Base-by-base conservation (phyloP, 768 basidiomycete species). In the Pleurotus ostreatus region DNA sequence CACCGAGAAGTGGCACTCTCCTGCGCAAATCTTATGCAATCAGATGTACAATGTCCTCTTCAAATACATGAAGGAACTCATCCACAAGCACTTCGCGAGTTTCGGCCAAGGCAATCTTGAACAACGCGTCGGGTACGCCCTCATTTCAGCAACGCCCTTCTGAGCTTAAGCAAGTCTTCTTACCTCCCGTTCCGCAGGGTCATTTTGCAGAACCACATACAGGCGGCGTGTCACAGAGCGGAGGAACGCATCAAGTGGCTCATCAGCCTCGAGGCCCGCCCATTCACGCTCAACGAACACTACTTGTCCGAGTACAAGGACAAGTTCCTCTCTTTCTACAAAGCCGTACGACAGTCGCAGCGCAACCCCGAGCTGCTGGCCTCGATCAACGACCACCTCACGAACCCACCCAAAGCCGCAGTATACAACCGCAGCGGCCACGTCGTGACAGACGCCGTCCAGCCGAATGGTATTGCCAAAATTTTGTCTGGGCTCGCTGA, bases 91-190 rank as follows among this genome's bases (percentile, higher is more conserved):
- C 57, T 89, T 90, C 57, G 65, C 59, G 0, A 55, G 72, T 0
- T 81, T 82, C 62, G 78, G 80, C 0, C 77, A 81, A 54, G 85
- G 85, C 0, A 69, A 71, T 6, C 69, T 85, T 1, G 76, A 77
- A 54, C 78, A 79, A 25, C 74, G 75, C 1, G 74, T 88, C 8
- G 63, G 59, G 73, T 74, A 46, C 51, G 65, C 58, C 40, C n/a
- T 2, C 8, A 11, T 34, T 34, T 9, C 8, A 34, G 30, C 30
- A 9, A 9, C 9, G 8, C 3, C 9, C 8, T 11, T 8, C 30
- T 30, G 30, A 9, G 30, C 30, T 30, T 30, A 11, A 30, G 7
- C 30, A 30, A 30, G 30, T 11, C 51, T 30, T 11, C 15, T 18
- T 16, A 16, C 22, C 15, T 34, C 43, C 41, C 4, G n/a, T 46